These are phyloP conservation scores for Usnea hakonensis DNA, from an alignment of 495 filamentous ascomycete genomes.

Conservation along the genomic window DNA sequence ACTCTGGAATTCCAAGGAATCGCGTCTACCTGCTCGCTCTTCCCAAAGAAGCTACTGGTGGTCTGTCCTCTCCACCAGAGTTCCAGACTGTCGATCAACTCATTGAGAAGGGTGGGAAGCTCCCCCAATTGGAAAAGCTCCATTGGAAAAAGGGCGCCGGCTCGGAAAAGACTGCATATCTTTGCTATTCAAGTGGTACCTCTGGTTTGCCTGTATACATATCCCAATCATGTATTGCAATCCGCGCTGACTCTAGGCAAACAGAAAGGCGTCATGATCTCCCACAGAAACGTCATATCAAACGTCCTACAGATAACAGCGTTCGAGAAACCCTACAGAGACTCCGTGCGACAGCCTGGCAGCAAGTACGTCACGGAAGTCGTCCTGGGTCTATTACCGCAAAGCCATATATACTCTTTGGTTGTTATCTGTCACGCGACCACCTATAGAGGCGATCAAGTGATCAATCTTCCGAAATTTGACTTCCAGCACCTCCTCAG, in stretches of 20 bases:
- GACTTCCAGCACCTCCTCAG: slow-evolving; percentile 59
- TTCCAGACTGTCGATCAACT: slow-evolving; percentile 69
- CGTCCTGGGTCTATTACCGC: slow-evolving; percentile 65
- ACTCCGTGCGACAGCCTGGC: slow-evolving; percentile 31
- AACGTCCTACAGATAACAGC: slow-evolving; percentile 61
- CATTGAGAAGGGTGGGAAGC: slow-evolving; percentile 52
- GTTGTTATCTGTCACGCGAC: slow-evolving; percentile 66
- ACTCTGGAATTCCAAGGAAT: slow-evolving; percentile 59
- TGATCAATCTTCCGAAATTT: slow-evolving; percentile 79
- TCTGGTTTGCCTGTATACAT: slow-evolving; percentile 68
- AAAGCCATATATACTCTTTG: slow-evolving; percentile 81
- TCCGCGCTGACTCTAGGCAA: slow-evolving; percentile 7
- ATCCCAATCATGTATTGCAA: not conserved
- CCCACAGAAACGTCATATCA: slow-evolving; percentile 80
- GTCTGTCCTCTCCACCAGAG: slow-evolving; percentile 37
- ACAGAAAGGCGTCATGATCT: slow-evolving; percentile 92
- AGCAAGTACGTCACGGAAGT: slow-evolving; percentile 46
- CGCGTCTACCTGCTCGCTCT: slow-evolving; percentile 69
- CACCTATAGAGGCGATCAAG: slow-evolving; percentile 67
- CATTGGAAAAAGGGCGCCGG: slow-evolving; percentile 69
- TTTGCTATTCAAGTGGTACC: slow-evolving; percentile 87
- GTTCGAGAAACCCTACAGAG: slow-evolving; percentile 46
- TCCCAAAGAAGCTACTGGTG: slow-evolving; percentile 45
- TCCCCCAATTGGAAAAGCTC: slow-evolving; percentile 56
- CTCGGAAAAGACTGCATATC: slow-evolving; percentile 65